Evolutionary conservation across 1,284 basidiomycete species (phyloP).

Genomic region (Puccinia triticina): DNA sequence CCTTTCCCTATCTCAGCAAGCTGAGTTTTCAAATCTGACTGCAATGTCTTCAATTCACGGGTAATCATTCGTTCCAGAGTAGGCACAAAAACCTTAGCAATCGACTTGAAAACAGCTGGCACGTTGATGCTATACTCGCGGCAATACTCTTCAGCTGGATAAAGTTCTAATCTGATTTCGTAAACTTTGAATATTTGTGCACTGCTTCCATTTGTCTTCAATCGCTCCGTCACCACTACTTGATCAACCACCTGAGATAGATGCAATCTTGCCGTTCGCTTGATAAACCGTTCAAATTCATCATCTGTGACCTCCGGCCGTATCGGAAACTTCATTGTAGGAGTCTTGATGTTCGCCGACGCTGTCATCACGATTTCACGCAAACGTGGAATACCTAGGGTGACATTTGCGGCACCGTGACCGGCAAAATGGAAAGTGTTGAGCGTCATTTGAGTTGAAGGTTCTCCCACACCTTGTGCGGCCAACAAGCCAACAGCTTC

Average conservation of each 20-base stretch:
- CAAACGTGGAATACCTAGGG: slow-evolving; percentile 95
- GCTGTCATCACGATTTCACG: slow-evolving; percentile 99
- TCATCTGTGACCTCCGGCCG: slow-evolving; percentile 66
- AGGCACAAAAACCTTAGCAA: slow-evolving; percentile 78
- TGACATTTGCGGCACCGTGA: slow-evolving; percentile 98
- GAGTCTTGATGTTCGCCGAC: slow-evolving; percentile 92
- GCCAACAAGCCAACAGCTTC: slow-evolving; percentile 96
- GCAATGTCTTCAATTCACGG: slow-evolving; percentile 81
- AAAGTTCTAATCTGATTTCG: slow-evolving; percentile 80
- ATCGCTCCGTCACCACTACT: slow-evolving; percentile 78
- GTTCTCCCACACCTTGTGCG: slow-evolving; percentile 98
- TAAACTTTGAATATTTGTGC: slow-evolving; percentile 75
- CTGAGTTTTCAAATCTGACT: slow-evolving; percentile 79
- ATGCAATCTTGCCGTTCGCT: slow-evolving; percentile 80
- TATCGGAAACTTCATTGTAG: slow-evolving; percentile 92
- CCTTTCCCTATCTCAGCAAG: slow-evolving; percentile 81
- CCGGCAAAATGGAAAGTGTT: slow-evolving; percentile 99
- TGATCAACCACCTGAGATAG: slow-evolving; percentile 87
- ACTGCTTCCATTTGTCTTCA: slow-evolving; percentile 68
- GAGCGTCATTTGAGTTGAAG: slow-evolving; percentile 99
- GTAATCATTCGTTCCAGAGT: slow-evolving; percentile 83
- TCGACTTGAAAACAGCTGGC: slow-evolving; percentile 73
- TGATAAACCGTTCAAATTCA: slow-evolving; percentile 80
- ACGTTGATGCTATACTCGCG: slow-evolving; percentile 81
- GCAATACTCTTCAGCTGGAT: slow-evolving; percentile 80